A percentile compares a stretch with the other conserved stretches of the same genome.
These are phyloP conservation scores for Exophiala calicioides DNA, from an alignment of 2,329 filamentous ascomycete species.

Conservation along the genomic window DNA sequence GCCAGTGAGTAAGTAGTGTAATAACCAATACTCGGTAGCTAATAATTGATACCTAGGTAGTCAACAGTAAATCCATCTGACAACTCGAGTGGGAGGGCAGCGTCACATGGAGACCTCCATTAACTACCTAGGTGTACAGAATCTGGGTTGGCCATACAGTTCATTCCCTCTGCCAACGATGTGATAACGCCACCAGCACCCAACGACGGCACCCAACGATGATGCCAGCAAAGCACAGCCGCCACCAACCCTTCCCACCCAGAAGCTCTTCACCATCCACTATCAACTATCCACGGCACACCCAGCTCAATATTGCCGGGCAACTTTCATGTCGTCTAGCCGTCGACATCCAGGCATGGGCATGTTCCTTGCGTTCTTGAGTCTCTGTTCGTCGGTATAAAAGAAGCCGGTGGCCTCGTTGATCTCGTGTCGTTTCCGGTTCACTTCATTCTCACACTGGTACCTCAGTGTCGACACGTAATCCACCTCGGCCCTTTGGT, in stretches of 20 bases:
- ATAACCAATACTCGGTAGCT: too few relatives aligned
- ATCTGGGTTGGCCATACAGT: constrained; percentile 5
- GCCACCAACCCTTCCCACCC: too few relatives aligned
- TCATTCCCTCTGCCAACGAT: background rate
- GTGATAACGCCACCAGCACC: constrained; percentile 20
- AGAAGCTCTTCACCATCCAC: too few relatives aligned
- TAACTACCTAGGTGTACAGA: too few relatives aligned
- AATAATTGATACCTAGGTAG: too few relatives aligned
- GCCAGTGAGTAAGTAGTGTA: too few relatives aligned
- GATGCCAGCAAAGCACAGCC: constrained; percentile 9
- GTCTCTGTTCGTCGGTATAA: constrained; percentile 74
- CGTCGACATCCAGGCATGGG: constrained; percentile 61
- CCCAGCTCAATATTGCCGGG: constrained; percentile 34
- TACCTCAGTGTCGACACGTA: constrained; percentile 68
- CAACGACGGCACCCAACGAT: constrained; percentile 20
- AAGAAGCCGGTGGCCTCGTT: constrained; percentile 88
- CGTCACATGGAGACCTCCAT: too few relatives aligned
- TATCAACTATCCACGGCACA: background rate
- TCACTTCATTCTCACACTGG: constrained; percentile 74
- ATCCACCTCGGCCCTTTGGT: constrained; percentile 72
- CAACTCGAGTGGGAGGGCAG: too few relatives aligned
- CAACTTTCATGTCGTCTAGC: constrained; percentile 52
- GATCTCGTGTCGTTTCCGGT: constrained; percentile 64
- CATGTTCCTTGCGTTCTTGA: constrained; percentile 68
- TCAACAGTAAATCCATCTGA: too few relatives aligned